These are phyloP conservation scores for Amanita jacksonii DNA, from an alignment of 768 basidiomycete species.

Conservation along the genomic window DNA sequence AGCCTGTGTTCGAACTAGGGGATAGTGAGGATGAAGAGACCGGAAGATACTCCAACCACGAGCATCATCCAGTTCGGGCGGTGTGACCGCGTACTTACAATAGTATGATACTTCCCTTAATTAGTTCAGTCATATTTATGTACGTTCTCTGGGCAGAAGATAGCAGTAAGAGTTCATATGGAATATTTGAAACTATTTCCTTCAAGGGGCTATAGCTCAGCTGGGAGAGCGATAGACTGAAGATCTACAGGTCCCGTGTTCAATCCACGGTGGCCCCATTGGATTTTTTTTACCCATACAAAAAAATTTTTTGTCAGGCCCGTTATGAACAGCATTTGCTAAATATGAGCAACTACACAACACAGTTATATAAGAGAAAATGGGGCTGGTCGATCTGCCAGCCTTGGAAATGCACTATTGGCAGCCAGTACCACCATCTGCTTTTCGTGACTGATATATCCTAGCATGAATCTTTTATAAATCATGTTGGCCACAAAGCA, in stretches of 20 bases:
- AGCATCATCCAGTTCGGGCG: not conserved
- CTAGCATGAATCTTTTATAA: conserved; percentile 84
- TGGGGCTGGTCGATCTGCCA: conserved; percentile 53
- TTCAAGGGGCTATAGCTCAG: conserved; percentile 23
- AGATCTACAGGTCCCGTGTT: conserved; percentile 47
- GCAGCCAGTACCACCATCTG: conserved; percentile 75
- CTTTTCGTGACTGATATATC: conserved; percentile 94
- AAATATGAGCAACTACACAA: too few relatives aligned
- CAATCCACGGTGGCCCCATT: conserved; percentile 46
- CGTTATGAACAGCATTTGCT: too few relatives aligned
- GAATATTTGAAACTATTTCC: too few relatives aligned
- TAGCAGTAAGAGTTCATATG: too few relatives aligned
- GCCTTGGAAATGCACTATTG: conserved; percentile 69
- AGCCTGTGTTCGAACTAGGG: conserved; percentile 6
- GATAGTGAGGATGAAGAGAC: conserved; percentile 7
- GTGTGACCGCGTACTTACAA: not conserved
- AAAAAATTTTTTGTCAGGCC: not conserved
- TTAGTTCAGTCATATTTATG: too few relatives aligned
- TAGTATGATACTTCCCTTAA: not conserved
- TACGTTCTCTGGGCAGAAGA: too few relatives aligned
- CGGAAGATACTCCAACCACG: not conserved
- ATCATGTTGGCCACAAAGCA: conserved; percentile 95
- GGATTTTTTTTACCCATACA: conserved; percentile 10
- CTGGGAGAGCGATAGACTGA: conserved; percentile 31
- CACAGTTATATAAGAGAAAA: conserved; percentile 18